These are phyloP conservation scores for Coemansia sp. DNA, from an alignment of 192 early-diverging fungal species.

Conservation along the genomic window DNA sequence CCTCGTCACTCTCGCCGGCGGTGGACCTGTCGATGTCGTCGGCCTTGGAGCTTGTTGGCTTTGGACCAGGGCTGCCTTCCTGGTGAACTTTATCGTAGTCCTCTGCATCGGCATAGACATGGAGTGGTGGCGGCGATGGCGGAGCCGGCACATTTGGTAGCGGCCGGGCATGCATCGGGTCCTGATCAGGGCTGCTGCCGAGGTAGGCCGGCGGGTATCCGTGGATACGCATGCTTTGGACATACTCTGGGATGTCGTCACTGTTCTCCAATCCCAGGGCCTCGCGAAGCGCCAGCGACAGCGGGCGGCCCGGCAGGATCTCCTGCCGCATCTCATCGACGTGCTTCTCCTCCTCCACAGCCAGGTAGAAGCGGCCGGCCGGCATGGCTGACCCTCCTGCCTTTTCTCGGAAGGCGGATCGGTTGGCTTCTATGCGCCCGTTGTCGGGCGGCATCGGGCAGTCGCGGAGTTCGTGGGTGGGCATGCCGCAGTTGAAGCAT, in stretches of 20 bases:
- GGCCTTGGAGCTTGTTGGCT: not conserved
- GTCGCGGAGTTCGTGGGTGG: constrained; percentile 29
- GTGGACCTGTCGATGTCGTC: not conserved
- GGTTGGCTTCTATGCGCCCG: constrained; percentile 22
- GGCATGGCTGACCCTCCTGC: constrained; percentile 16
- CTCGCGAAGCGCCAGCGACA: constrained; percentile 22
- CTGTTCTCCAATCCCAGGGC: constrained; percentile 22
- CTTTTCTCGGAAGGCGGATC: constrained; percentile 19
- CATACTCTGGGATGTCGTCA: constrained; percentile 22
- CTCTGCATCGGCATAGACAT: constrained; percentile 13
- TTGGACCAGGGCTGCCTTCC: not conserved
- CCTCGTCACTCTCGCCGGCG: not conserved
- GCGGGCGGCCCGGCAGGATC: constrained; percentile 26
- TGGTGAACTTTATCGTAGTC: constrained; percentile 12
- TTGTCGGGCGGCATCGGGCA: constrained; percentile 31
- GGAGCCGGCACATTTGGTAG: not conserved
- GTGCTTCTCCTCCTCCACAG: constrained; percentile 28
- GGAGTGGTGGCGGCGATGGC: constrained; percentile 18
- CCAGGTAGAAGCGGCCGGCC: constrained; percentile 24
- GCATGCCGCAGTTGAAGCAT: constrained; percentile 45
- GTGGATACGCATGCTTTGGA: constrained; percentile 25
- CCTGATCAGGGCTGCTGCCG: constrained; percentile 15
- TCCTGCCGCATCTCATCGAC: constrained; percentile 18
- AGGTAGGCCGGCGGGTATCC: constrained; percentile 45
- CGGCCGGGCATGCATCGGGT: constrained; percentile 21